Percentiles rank a stretch among this genome's conserved stretches.
phyloP scores from a whole-genome alignment of 78 protist species.

The Salpingoeca rosetta region DNA sequence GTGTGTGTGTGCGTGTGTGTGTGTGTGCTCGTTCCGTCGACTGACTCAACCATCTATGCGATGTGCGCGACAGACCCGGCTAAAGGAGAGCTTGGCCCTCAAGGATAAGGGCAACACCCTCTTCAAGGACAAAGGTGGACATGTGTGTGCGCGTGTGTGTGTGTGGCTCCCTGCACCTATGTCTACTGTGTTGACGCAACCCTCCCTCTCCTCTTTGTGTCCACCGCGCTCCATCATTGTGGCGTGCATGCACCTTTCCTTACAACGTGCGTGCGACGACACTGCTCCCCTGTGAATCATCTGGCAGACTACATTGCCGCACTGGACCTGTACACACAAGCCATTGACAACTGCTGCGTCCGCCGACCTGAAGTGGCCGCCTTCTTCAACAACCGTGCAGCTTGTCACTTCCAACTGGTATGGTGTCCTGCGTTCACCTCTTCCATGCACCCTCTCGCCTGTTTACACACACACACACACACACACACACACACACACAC shows the following conservation, averaged over 20 bases:
- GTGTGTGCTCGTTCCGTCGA: no score
- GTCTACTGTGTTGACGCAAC: background rate
- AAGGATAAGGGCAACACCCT: background rate
- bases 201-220: background rate
- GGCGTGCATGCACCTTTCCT: background rate
- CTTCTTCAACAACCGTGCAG: background rate
- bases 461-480: no score
- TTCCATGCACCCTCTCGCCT: background rate
- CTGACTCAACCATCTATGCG: no score
- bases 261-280: background rate
- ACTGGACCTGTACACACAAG: no score
- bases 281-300: background rate
- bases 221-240: background rate
- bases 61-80: no score
- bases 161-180: background rate
- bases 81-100: no score
- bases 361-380: background rate
- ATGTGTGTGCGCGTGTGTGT: background rate
- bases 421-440: background rate
- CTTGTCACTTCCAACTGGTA: background rate
- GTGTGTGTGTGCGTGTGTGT: no score
- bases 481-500: no score
- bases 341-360: background rate
- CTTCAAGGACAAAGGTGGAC: background rate
- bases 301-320: no score